Evolutionary conservation across 225 moss, liverwort and hornwort species (phyloP).

Genomic region (Lunularia cruciata): DNA sequence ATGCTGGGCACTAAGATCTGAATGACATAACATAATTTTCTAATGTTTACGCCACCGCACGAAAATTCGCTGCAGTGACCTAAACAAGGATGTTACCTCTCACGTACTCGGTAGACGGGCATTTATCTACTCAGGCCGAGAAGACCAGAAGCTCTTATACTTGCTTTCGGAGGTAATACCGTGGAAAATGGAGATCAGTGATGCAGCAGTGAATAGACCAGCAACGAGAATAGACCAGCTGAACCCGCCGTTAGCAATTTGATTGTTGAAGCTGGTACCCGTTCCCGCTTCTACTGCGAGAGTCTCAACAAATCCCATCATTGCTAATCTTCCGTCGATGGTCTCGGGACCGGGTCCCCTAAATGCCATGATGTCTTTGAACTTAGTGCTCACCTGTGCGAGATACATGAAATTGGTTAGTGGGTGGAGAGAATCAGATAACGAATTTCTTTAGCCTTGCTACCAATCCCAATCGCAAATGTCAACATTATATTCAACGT

Average conservation of each 20-base stretch:
- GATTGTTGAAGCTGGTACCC: constrained; percentile 43
- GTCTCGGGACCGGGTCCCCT: constrained; percentile 53
- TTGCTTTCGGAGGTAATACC: constrained; percentile 51
- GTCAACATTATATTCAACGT: too few relatives aligned
- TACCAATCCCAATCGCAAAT: too few relatives aligned
- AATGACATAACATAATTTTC: too few relatives aligned
- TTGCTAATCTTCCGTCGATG: constrained; percentile 59
- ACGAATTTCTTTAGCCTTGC: not conserved
- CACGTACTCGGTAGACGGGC: constrained; percentile 57
- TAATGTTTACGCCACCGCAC: too few relatives aligned
- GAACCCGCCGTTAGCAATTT: constrained; percentile 50
- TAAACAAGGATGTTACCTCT: constrained; percentile 47
- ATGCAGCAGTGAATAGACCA: constrained; percentile 46
- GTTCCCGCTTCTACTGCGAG: constrained; percentile 51
- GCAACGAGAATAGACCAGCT: constrained; percentile 44
- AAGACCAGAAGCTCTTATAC: constrained; percentile 54
- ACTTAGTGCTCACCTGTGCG: constrained; percentile 48
- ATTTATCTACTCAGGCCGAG: constrained; percentile 53
- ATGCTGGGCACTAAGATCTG: too few relatives aligned
- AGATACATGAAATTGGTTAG: not conserved
- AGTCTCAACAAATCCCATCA: constrained; percentile 51
- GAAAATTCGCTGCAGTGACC: too few relatives aligned
- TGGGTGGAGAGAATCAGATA: not conserved
- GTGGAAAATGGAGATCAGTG: constrained; percentile 55
- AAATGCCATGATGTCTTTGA: constrained; percentile 50